phyloP scores from a whole-genome alignment of 2,329 filamentous ascomycete genomes.

The Botrytis tulipae region DNA sequence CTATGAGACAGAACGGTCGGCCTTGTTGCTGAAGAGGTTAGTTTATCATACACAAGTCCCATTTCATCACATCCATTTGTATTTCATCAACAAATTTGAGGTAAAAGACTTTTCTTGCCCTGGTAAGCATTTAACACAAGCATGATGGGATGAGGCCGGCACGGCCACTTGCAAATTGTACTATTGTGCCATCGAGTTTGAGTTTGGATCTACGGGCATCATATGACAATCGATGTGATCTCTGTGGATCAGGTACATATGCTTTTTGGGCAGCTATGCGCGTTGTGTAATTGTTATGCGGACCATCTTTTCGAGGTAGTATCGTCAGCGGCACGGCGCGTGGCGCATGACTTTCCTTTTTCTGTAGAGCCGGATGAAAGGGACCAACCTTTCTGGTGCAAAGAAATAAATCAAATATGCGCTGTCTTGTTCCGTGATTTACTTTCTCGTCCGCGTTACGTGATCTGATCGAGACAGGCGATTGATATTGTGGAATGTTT shows the following conservation, averaged over 20 bases:
- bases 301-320: slow-evolving; percentile 26
- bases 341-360: slow-evolving; percentile 26
- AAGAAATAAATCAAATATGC: slow-evolving; percentile 9
- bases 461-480: slow-evolving; percentile 23
- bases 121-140: slow-evolving; percentile 1
- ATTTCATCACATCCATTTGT: slow-evolving; percentile 14
- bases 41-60: background rate
- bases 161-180: background rate
- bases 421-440: slow-evolving; percentile 8
- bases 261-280: slow-evolving; percentile 36
- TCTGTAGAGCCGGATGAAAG: slow-evolving; percentile 20
- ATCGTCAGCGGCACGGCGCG: slow-evolving; percentile 31
- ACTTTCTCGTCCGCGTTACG: slow-evolving; percentile 23
- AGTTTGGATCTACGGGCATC: slow-evolving; percentile 16
- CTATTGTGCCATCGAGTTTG: slow-evolving; percentile 10
- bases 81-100: slow-evolving; percentile 15
- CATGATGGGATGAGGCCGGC: background rate
- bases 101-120: slow-evolving; percentile 3
- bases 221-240: slow-evolving; percentile 21
- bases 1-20: slow-evolving; percentile 14
- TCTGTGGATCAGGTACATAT: slow-evolving; percentile 32
- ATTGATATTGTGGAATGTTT: slow-evolving; percentile 10
- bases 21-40: slow-evolving; percentile 1
- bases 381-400: background rate
- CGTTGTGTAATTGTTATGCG: slow-evolving; percentile 26